Conservation (phyloP, 2,329 filamentous ascomycete species). For the Emergomyces pasteurianus region DNA sequence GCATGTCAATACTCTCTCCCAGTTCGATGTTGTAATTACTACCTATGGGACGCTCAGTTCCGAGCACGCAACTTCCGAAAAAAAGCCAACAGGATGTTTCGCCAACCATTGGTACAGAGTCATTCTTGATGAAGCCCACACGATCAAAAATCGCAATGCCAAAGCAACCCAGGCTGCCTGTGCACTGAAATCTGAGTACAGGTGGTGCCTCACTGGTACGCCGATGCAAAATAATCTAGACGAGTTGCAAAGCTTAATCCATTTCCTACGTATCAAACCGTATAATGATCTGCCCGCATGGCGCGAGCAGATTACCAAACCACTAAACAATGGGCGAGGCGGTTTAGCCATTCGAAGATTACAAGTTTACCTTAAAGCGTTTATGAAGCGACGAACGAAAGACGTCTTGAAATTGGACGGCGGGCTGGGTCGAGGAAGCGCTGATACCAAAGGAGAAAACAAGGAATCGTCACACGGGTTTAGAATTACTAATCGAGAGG, state of each 20-base stretch:
- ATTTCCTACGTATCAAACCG: constrained; percentile 82
- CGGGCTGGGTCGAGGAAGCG: constrained; percentile 62
- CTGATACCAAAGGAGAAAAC: constrained; percentile 38
- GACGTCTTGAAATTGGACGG: constrained; percentile 86
- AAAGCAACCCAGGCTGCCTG: constrained; percentile 91
- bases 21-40: constrained; percentile 91
- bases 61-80: constrained; percentile 63
- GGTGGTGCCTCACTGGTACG: constrained; percentile 93
- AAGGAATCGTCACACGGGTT: constrained; percentile 53
- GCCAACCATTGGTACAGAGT: constrained; percentile 90
- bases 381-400: constrained; percentile 98
- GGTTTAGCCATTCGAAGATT: constrained; percentile 79
- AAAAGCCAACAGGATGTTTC: constrained; percentile 62
- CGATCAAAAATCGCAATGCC: constrained; percentile 94
- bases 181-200: constrained; percentile 70
- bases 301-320: constrained; percentile 81
- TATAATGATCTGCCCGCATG: constrained; percentile 77
- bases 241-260: constrained; percentile 85
- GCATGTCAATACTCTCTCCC: constrained; percentile 59
- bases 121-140: constrained; percentile 92
- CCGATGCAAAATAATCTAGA: constrained; percentile 98
- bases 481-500: constrained; percentile 82
- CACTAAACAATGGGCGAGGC: constrained; percentile 81
- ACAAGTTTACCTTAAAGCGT: constrained; percentile 74
- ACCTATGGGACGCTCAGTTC: constrained; percentile 94